Evolutionary conservation across 768 basidiomycete genomes (phyloP).

Genomic region (Leccinum ochraceum): DNA sequence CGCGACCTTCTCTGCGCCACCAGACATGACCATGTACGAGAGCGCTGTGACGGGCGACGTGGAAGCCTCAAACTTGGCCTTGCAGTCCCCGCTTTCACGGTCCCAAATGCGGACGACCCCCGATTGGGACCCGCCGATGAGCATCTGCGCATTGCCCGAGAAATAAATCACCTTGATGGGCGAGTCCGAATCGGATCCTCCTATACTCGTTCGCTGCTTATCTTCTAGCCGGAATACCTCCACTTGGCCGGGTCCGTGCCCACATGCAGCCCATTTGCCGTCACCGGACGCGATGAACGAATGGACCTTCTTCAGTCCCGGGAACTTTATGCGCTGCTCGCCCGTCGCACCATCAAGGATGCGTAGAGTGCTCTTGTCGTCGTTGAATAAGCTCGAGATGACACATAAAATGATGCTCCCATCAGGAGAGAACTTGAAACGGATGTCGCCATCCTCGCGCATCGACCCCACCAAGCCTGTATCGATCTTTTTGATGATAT

Average conservation of each 20-base stretch:
- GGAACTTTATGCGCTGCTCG: slow-evolving; percentile 7
- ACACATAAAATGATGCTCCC: slow-evolving; percentile 9
- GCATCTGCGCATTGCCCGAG: slow-evolving; percentile 11
- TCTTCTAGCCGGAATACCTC: slow-evolving; percentile 4
- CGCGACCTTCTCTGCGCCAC: slow-evolving; percentile 1
- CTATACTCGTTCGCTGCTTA: background rate
- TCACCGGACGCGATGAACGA: slow-evolving; percentile 3
- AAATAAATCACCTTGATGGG: slow-evolving; percentile 13
- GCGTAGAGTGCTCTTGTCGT: slow-evolving; percentile 11
- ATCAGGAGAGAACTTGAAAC: slow-evolving; percentile 16
- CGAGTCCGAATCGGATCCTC: background rate
- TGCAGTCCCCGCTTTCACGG: slow-evolving; percentile 14
- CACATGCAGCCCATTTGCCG: slow-evolving; percentile 13
- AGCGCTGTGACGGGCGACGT: slow-evolving; percentile 21
- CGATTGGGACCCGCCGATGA: slow-evolving; percentile 22
- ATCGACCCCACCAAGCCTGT: background rate
- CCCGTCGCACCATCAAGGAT: slow-evolving; percentile 15
- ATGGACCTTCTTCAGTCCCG: slow-evolving; percentile 10
- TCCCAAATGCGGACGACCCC: slow-evolving; percentile 24
- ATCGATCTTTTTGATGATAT: slow-evolving; percentile 10
- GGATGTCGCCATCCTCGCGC: too few relatives aligned
- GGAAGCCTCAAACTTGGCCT: slow-evolving; percentile 3
- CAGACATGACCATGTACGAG: slow-evolving; percentile 1
- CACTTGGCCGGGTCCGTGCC: slow-evolving; percentile 2
- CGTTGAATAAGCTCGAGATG: background rate